Evolutionary conservation across 2,329 filamentous ascomycete species (phyloP), one percentile per base, ranked within the genome.

Genomic region (Paraphoma chrysanthemicola): DNA sequence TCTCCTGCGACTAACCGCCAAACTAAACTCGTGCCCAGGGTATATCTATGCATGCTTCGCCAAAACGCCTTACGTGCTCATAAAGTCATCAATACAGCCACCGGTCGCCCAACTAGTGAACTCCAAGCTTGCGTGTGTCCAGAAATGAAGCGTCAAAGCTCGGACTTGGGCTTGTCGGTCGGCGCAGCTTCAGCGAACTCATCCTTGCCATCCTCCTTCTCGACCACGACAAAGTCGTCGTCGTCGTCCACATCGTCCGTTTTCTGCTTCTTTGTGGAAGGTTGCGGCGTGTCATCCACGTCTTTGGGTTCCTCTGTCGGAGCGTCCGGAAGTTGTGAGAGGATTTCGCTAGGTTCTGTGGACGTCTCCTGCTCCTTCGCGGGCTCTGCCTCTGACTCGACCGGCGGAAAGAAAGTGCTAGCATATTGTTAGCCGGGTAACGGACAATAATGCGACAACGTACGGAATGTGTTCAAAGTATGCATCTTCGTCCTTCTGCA

Each of bases 401-500:
- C 56, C 8, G 74, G 72, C 7, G 74, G 76, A 62, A 79, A 79
- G 57, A 70, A 77, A 44, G 61, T 67, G 12, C 76, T 78, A 48
- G 11, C 12, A 16, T 7, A 1, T 51, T 49, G 17, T 60, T 47
- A 70, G 61, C 46, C 29, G 10, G 9, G 6, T 11, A 12, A 2
- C 14, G 14, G 9, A 0, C 0, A 4, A 49, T 0, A 41, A 10
- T 9, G 5, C 17, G 0, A n/a, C 9, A 8, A 86, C 90, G 82
- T 78, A 96, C 93, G 93, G 91, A 10, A 97, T 77, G 36, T 82
- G 78, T 23, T 84, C 66, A 49, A 88, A 82, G 74, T 98, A 98
- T 0, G 90, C 88, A 39, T 80, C 77, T 56, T 90, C 86, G 67
- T 98, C 93, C 77, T 93, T 93, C 51, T 81, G 75, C 72, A 90